phyloP scores from a whole-genome alignment of 1,139 yeast genomes.

The Neolecta irregularis region DNA sequence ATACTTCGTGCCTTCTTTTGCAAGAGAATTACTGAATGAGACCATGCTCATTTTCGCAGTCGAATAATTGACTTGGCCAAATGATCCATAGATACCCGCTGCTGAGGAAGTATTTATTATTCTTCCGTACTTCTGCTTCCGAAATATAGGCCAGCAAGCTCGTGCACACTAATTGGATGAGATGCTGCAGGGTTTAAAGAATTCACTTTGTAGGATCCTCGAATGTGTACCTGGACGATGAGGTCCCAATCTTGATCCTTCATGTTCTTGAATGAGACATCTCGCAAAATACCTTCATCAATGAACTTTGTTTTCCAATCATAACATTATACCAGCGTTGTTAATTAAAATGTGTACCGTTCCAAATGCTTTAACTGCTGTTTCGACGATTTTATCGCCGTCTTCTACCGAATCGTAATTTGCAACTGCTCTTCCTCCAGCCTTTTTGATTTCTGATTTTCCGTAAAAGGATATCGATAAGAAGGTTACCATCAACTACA shows the following conservation, averaged over 20 bases:
- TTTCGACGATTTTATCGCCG: constrained; percentile 72
- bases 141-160: constrained; percentile 89
- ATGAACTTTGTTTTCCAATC: no score
- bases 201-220: constrained; percentile 77
- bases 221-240: constrained; percentile 74
- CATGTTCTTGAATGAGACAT: constrained; percentile 57
- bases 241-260: constrained; percentile 60
- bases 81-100: constrained; percentile 91
- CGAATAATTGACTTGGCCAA: constrained; percentile 91
- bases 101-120: constrained; percentile 88
- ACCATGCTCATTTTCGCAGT: constrained; percentile 85
- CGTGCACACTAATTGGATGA: no score
- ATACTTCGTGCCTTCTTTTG: constrained; percentile 80
- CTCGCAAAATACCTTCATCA: constrained; percentile 74
- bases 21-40: constrained; percentile 85
- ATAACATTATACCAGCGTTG: constrained; percentile 96
- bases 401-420: constrained; percentile 82
- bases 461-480: not conserved
- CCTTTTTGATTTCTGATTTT: constrained; percentile 41
- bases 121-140: constrained; percentile 74
- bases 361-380: constrained; percentile 78
- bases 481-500: constrained; percentile 40
- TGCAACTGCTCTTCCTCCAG: constrained; percentile 82
- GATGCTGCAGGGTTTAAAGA: no score
- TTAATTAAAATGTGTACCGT: constrained; percentile 78